Conservation (phyloP, 2,329 filamentous ascomycete species). For the Lachnellula hyalina region DNA sequence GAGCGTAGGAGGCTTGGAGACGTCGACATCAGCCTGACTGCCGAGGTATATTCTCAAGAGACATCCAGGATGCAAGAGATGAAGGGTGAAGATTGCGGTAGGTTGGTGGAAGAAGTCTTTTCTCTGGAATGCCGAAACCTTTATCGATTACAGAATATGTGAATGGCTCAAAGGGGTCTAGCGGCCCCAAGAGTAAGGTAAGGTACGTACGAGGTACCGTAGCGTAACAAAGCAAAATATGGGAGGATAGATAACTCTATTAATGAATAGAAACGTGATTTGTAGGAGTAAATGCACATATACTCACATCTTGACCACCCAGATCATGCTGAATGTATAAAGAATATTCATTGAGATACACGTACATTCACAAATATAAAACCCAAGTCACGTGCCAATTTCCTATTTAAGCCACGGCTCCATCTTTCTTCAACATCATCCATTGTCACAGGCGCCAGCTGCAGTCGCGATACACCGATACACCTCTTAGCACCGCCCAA, state of each 20-base stretch:
- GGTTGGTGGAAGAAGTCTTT: neutral
- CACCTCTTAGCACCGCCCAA: conserved; percentile 8
- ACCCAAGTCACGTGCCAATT: neutral
- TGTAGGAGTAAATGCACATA: too few species aligned
- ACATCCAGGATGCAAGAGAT: conserved; percentile 14
- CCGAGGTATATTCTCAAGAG: conserved; percentile 9
- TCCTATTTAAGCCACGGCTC: neutral
- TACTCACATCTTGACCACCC: too few species aligned
- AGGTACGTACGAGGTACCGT: too few species aligned
- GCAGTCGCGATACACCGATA: conserved; percentile 16
- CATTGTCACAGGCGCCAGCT: conserved; percentile 2
- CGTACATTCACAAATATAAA: too few species aligned
- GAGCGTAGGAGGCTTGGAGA: conserved; percentile 20
- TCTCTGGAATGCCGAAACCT: neutral
- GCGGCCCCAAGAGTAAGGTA: neutral
- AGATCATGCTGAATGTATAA: too few species aligned
- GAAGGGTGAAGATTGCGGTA: neutral
- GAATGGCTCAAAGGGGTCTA: too few species aligned
- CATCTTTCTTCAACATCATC: conserved; percentile 12
- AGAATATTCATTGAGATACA: too few species aligned
- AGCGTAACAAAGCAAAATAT: too few species aligned
- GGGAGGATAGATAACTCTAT: too few species aligned
- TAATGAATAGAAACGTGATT: too few species aligned
- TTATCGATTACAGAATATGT: conserved; percentile 1
- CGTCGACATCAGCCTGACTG: conserved; percentile 29